Conservation (phyloP, 352 stramenopile species). For the Phytophthora ramorum region DNA sequence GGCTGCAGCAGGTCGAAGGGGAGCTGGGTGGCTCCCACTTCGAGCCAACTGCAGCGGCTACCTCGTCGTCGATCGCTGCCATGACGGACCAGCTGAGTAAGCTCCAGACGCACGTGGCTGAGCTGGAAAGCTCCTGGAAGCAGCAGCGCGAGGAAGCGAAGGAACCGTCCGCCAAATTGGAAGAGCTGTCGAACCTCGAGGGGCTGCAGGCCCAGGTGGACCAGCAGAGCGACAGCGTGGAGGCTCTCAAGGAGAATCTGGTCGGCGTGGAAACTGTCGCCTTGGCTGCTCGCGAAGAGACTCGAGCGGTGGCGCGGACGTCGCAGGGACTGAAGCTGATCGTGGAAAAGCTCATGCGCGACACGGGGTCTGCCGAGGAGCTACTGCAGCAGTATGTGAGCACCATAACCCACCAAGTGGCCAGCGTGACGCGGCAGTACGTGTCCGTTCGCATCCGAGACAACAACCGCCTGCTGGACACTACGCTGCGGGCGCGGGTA, state of each 20-base stretch:
- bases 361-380: slow-evolving; percentile 71
- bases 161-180: slow-evolving; percentile 19
- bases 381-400: slow-evolving; percentile 86
- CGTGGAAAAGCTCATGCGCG: slow-evolving; percentile 80
- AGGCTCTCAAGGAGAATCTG: slow-evolving; percentile 49
- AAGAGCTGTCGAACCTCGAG: slow-evolving; percentile 33
- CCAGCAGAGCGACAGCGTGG: slow-evolving; percentile 47
- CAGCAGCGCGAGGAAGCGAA: slow-evolving; percentile 17
- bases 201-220: slow-evolving; percentile 47
- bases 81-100: slow-evolving; percentile 29
- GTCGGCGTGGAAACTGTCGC: slow-evolving; percentile 51
- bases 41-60: slow-evolving; percentile 14
- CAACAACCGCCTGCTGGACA: slow-evolving; percentile 83
- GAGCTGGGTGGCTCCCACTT: slow-evolving; percentile 62
- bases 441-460: slow-evolving; percentile 82
- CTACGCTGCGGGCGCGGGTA: slow-evolving; percentile 72
- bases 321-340: slow-evolving; percentile 73
- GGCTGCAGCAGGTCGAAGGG: slow-evolving; percentile 82
- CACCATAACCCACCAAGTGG: slow-evolving; percentile 86
- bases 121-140: slow-evolving; percentile 28
- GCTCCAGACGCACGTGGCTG: slow-evolving; percentile 23
- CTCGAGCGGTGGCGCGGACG: slow-evolving; percentile 50
- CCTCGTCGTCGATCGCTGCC: slow-evolving; percentile 22
- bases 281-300: slow-evolving; percentile 52
- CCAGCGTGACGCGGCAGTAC: slow-evolving; percentile 82